Conservation (phyloP, 257 asterid genomes). For the Solanum ossicruentum region DNA sequence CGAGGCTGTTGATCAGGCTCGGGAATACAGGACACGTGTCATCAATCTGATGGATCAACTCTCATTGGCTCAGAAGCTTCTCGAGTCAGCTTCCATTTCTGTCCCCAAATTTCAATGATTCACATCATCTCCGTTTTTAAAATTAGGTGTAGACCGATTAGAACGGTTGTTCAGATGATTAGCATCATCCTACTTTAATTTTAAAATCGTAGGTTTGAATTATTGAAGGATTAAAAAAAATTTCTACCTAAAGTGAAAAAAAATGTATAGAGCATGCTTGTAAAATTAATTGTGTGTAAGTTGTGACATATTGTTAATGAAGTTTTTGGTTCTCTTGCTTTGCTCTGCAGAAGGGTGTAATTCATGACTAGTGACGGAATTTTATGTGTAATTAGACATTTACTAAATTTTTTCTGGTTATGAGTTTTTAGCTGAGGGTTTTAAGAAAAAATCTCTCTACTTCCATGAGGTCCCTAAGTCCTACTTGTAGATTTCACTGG, state of each 20-base stretch:
- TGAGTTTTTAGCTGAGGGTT: too few relatives aligned
- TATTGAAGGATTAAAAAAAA: too few relatives aligned
- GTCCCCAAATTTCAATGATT: conserved; percentile 1
- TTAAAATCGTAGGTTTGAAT: background rate
- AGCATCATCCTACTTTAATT: background rate
- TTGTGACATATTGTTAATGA: background rate
- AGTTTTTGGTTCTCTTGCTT: too few relatives aligned
- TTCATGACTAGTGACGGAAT: too few relatives aligned
- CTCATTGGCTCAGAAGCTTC: conserved; percentile 21
- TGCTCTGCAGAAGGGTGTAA: too few relatives aligned
- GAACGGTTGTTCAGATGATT: background rate
- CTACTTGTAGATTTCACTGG: too few relatives aligned
- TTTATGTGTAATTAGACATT: too few relatives aligned
- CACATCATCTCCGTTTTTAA: background rate
- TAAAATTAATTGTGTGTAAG: background rate
- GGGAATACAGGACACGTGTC: conserved; percentile 33
- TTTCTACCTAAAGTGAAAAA: too few relatives aligned
- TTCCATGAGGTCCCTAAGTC: too few relatives aligned
- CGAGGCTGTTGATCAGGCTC: conserved; percentile 59
- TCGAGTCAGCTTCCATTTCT: conserved; percentile 14
- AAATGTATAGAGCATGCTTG: background rate
- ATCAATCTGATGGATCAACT: conserved; percentile 43
- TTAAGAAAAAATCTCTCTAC: too few relatives aligned
- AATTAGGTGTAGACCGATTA: background rate
- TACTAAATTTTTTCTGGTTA: too few relatives aligned